Evolutionary conservation across 768 basidiomycete species (phyloP).

Genomic region (Leccinum fibrillosum): DNA sequence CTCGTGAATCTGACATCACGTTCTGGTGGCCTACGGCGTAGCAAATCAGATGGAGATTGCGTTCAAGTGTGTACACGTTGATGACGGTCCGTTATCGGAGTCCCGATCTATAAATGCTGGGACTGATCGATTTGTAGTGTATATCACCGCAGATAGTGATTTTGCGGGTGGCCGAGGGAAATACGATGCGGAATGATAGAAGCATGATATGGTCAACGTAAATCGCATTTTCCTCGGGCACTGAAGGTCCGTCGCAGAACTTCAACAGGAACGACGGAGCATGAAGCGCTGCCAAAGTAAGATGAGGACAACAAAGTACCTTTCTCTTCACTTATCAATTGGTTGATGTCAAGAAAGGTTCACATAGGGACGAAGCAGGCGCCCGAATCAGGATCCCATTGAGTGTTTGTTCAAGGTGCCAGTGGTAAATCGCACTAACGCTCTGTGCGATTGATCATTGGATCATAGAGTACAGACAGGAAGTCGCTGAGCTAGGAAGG

Average conservation of each 20-base stretch:
- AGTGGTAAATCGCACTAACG: no score
- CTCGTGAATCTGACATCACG: not conserved
- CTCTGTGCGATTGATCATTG: not conserved
- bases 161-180: constrained; percentile 6
- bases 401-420: no score
- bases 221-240: not conserved
- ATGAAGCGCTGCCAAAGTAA: not conserved
- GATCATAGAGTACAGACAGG: not conserved
- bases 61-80: constrained; percentile 3
- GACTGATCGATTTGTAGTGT: constrained; percentile 1
- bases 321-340: no score
- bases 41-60: not conserved
- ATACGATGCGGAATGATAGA: constrained; percentile 3
- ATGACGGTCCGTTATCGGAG: constrained; percentile 1
- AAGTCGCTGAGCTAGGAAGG: not conserved
- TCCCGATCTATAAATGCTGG: not conserved
- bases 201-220: not conserved
- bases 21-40: not conserved
- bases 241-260: no score
- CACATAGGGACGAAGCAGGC: no score
- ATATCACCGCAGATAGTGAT: constrained; percentile 16
- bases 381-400: no score
- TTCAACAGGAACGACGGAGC: not conserved
- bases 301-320: not conserved
- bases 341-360: no score